Percentiles rank a stretch among this genome's conserved stretches.
phyloP scores from a whole-genome alignment of 2,329 filamentous ascomycete species.

The Aureobasidium sp. region DNA sequence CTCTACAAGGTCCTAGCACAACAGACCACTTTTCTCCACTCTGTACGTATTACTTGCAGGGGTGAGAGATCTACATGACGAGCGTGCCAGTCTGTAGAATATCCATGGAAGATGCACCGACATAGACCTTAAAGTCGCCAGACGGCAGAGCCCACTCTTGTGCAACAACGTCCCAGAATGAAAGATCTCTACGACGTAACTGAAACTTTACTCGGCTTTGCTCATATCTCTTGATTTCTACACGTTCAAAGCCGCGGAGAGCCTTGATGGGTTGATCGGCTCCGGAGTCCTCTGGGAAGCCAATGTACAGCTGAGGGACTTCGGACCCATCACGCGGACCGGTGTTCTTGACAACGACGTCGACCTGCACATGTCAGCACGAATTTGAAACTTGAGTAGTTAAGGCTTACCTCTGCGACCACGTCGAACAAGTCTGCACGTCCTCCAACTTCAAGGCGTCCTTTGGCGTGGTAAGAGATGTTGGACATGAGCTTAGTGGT shows the following conservation, averaged over 20 bases:
- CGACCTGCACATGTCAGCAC: conserved; percentile 42
- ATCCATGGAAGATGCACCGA: conserved; percentile 6
- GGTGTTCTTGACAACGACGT: conserved; percentile 56
- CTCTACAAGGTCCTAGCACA: neutral
- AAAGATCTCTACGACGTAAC: conserved; percentile 45
- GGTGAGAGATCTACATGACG: conserved; percentile 1
- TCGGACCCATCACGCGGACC: conserved; percentile 53
- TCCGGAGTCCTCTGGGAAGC: conserved; percentile 40
- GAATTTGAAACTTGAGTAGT: neutral
- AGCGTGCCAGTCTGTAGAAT: neutral
- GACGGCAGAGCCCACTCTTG: conserved; percentile 45
- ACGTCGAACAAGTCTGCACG: conserved; percentile 60
- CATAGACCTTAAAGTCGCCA: conserved; percentile 27
- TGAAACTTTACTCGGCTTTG: conserved; percentile 37
- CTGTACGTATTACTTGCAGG: neutral
- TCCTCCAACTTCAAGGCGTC: conserved; percentile 57
- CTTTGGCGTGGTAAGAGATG: conserved; percentile 72
- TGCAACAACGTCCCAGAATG: conserved; percentile 43
- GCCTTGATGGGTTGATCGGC: conserved; percentile 50
- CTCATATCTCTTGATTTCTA: conserved; percentile 33
- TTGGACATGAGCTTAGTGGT: conserved; percentile 72
- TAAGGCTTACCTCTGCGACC: conserved; percentile 31
- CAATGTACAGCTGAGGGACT: conserved; percentile 64
- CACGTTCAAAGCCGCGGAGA: conserved; percentile 49
- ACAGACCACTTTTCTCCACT: neutral